A percentile compares a stretch with the other conserved stretches of the same genome.
Evolutionary conservation across 2,329 filamentous ascomycete species (phyloP).

Genomic region (Pseudogymnoascus destructans): DNA sequence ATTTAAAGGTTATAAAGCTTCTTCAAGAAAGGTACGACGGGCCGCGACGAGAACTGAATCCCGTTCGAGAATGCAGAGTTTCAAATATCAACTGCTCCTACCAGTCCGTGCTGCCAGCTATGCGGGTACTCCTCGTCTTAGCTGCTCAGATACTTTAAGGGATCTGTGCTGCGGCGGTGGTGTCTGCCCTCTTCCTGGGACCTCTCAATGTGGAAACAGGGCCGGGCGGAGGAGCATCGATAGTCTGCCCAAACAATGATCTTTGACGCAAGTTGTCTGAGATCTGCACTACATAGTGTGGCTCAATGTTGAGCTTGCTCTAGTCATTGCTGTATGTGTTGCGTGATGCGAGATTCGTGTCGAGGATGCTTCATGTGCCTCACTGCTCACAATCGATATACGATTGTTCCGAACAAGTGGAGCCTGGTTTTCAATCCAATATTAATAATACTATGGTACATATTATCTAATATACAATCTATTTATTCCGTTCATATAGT

Average conservation of each 20-base stretch:
- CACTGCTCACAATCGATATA: not conserved
- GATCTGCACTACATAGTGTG: not conserved
- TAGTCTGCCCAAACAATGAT: slow-evolving; percentile 18
- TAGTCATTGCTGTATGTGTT: not conserved
- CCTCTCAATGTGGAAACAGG: slow-evolving; percentile 31
- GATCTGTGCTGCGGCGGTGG: slow-evolving; percentile 31
- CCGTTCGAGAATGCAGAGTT: not conserved
- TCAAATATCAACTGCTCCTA: not conserved
- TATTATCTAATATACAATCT: not conserved
- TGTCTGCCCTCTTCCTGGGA: slow-evolving; percentile 32
- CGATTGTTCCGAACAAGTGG: not conserved
- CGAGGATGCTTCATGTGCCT: not conserved
- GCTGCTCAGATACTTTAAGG: slow-evolving; percentile 26
- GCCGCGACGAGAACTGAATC: not conserved
- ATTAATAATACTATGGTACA: not conserved
- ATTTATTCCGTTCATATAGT: not conserved
- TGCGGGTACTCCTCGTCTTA: slow-evolving; percentile 24
- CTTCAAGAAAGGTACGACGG: not conserved
- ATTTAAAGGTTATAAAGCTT: no score
- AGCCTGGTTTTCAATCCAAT: not conserved
- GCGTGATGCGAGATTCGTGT: not conserved
- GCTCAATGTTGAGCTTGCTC: not conserved
- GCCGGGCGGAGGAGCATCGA: slow-evolving; percentile 29
- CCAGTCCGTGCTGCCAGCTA: slow-evolving; percentile 19
- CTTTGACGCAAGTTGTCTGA: no score